Conservation (phyloP, 192 early-diverging fungal species). For the Nowakowskiella sp. region DNA sequence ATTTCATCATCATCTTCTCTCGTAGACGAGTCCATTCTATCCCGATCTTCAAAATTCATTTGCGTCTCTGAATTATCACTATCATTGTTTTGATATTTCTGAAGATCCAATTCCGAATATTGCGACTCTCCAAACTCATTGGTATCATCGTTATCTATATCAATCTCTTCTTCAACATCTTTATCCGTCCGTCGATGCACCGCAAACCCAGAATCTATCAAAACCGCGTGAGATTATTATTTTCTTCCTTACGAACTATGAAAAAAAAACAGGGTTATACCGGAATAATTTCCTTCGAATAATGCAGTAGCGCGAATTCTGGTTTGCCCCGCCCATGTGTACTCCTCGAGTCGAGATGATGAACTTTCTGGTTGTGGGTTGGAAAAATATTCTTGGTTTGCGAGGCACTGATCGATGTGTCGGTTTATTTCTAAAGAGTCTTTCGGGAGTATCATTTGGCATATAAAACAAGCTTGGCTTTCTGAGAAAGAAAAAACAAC, state of each 20-base stretch:
- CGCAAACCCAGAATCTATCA: constrained; percentile 18
- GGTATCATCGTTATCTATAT: constrained; percentile 75
- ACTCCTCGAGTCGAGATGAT: constrained; percentile 45
- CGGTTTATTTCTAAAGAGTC: constrained; percentile 53
- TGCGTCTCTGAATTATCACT: constrained; percentile 32
- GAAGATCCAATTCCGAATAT: constrained; percentile 64
- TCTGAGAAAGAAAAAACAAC: too few relatives aligned
- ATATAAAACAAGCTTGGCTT: constrained; percentile 68
- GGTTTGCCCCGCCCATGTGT: constrained; percentile 74
- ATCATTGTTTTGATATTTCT: constrained; percentile 22
- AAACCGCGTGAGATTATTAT: constrained; percentile 17
- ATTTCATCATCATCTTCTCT: constrained; percentile 13
- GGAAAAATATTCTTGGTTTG: constrained; percentile 11
- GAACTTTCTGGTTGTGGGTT: constrained; percentile 7
- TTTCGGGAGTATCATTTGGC: constrained; percentile 45
- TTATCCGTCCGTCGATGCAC: constrained; percentile 30
- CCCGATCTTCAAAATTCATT: constrained; percentile 25
- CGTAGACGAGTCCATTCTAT: constrained; percentile 7
- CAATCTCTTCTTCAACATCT: constrained; percentile 71
- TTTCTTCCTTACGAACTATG: constrained; percentile 10
- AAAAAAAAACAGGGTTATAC: constrained; percentile 23
- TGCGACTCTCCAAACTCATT: constrained; percentile 64
- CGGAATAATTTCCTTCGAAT: constrained; percentile 68
- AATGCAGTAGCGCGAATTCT: constrained; percentile 72
- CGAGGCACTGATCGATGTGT: constrained; percentile 73